These are phyloP conservation scores for Endocladia muricata DNA, from an alignment of 31 red algal species.

Conservation along the genomic window DNA sequence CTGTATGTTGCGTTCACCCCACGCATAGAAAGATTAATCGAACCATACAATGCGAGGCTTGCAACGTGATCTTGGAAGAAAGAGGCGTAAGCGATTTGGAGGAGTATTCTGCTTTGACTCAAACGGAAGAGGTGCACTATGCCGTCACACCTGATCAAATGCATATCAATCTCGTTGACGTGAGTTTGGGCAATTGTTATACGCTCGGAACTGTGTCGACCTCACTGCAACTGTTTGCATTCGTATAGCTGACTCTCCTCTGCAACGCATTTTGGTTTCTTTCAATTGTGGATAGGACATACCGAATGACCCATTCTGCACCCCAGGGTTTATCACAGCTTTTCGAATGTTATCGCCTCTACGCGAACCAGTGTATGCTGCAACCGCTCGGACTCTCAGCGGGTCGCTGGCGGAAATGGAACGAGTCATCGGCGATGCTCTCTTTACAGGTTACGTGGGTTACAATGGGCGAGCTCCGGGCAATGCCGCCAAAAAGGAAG, in stretches of 20 bases:
- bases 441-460: conserved; percentile 74
- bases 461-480: conserved; percentile 74
- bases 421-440: conserved; percentile 61
- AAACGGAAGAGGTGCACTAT: conserved; percentile 79
- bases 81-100: conserved; percentile 47
- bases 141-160: conserved; percentile 68
- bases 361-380: conserved; percentile 73
- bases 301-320: conserved; percentile 69
- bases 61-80: conserved; percentile 61
- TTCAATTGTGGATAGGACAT: conserved; percentile 31
- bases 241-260: neutral
- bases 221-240: neutral
- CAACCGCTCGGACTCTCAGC: conserved; percentile 60
- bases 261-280: neutral
- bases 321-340: conserved; percentile 76
- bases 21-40: conserved; percentile 43
- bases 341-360: conserved; percentile 75
- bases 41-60: conserved; percentile 56
- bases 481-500: conserved; percentile 14
- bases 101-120: conserved; percentile 55
- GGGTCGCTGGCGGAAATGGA: conserved; percentile 82
- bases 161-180: conserved; percentile 35
- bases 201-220: neutral
- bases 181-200: neutral
- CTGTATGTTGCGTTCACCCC: neutral